Percentiles rank a stretch among this genome's conserved stretches.
These are phyloP conservation scores for Lentinus polychrous DNA, from an alignment of 1,284 basidiomycete species.

Conservation along the genomic window DNA sequence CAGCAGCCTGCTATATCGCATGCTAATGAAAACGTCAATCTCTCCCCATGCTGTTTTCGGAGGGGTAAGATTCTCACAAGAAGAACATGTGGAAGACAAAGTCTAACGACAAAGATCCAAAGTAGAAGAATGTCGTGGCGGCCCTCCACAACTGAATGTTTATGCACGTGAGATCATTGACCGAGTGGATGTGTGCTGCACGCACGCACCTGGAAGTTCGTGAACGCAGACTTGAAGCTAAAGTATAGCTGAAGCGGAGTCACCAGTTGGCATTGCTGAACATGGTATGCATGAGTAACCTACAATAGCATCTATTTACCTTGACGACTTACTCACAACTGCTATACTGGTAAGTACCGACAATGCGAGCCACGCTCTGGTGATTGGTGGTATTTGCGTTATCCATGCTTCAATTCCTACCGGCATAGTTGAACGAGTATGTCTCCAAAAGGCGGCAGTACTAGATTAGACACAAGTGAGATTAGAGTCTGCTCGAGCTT, in stretches of 20 bases:
- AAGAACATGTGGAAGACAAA: conserved; percentile 42
- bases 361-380: conserved; percentile 74
- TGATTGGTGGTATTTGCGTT: conserved; percentile 84
- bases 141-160: conserved; percentile 74
- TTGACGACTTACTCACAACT: conserved; percentile 52
- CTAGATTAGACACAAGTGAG: too few species aligned
- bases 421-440: conserved; percentile 44
- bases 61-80: background rate
- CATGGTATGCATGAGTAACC: background rate
- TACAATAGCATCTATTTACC: background rate
- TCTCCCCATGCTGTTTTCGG: background rate
- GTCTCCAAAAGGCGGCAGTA: too few species aligned
- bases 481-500: too few species aligned
- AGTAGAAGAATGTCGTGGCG: conserved; percentile 92
- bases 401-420: conserved; percentile 82
- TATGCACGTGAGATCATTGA: background rate
- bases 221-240: conserved; percentile 78
- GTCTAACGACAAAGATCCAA: conserved; percentile 89
- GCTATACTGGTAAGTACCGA: conserved; percentile 76
- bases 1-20: conserved; percentile 93
- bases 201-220: conserved; percentile 66
- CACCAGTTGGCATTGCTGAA: conserved; percentile 85
- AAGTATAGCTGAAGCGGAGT: conserved; percentile 90
- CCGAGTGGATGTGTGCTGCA: background rate
- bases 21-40: conserved; percentile 38